Conservation (phyloP, 208 protist genomes). For the Trypanosoma cruzi region DNA sequence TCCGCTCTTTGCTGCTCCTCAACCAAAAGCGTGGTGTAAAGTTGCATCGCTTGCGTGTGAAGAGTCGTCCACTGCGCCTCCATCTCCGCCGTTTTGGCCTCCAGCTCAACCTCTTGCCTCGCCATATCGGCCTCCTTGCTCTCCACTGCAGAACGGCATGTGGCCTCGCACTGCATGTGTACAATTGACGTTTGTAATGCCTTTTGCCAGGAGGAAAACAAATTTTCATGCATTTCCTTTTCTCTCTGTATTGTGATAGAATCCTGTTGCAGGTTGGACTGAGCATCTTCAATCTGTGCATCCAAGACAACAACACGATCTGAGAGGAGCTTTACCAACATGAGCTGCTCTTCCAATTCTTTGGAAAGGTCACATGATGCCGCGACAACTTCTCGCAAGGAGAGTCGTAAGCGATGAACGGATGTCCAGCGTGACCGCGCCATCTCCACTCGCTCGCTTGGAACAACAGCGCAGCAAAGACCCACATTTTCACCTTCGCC, state of each 20-base stretch:
- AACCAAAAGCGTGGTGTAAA: not conserved
- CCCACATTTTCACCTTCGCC: conserved; percentile 21
- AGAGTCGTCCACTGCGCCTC: conserved; percentile 9
- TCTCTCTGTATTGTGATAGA: not conserved
- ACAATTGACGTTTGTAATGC: conserved; percentile 2
- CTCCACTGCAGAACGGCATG: not conserved
- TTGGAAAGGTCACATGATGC: not conserved
- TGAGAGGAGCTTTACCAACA: conserved; percentile 5
- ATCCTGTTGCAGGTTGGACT: conserved; percentile 11
- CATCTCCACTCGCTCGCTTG: not conserved
- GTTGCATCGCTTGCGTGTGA: conserved; percentile 7
- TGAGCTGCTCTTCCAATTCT: conserved; percentile 7
- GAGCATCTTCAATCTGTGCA: conserved; percentile 1
- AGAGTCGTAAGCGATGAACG: not conserved
- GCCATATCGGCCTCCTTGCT: not conserved
- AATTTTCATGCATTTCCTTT: conserved; percentile 10
- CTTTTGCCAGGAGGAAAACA: conserved; percentile 20
- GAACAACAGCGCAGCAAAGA: conserved; percentile 23
- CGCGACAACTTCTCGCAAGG: not conserved
- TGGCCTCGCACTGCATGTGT: conserved; percentile 9
- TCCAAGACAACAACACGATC: conserved; percentile 12
- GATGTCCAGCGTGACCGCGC: conserved; percentile 3
- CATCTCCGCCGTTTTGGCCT: conserved; percentile 8
- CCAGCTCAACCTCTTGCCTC: conserved; percentile 15
- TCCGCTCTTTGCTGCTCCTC: conserved; percentile 9